Evolutionary conservation across 2,329 filamentous ascomycete genomes (phyloP), one percentile per base, ranked within the genome.

Genomic region (Lachnellula subtilissima): DNA sequence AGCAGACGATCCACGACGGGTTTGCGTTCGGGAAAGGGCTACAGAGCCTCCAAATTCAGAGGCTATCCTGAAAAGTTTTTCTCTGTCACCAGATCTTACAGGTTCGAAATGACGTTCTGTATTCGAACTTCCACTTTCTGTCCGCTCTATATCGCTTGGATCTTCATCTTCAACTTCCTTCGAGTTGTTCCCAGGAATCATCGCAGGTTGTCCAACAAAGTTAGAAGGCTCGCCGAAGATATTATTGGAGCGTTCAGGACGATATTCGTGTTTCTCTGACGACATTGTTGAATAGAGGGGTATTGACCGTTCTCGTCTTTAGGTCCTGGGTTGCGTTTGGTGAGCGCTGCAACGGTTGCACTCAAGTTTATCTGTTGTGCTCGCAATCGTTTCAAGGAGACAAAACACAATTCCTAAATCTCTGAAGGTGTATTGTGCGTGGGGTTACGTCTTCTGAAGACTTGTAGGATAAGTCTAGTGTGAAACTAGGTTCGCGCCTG

Each of bases 41-140:
- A 51, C 39, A 5, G 60, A 59, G 0, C 56, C 59, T 40, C 46
- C 54, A 37, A 68, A 61, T 6, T 47, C 25, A 4, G 66, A 66
- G 12, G 67, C 68, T 47, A 70, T 64, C 32, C 63, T 58, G 1
- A 60, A 14, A 14, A 70, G 45, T 37, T 69, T 56, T 25, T 59
- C 63, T 43, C 64, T 56, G 50, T 69, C 67, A 9, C 63, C 64
- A 22, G 52, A 4, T 5, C 47, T 48, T 28, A 69, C 64, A 17
- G 64, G 60, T 47, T 64, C 59, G 35, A 66, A 69, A 19, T 54
- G 23, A 35, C 57, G 53, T 42, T 64, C 61, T 37, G 55, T 53
- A 9, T 25, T 46, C 3, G 64, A 64, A 45, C 53, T 57, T 15
- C 47, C 62, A 1, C 60, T 65, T 17, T 54, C 36, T 8, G 48